These are phyloP conservation scores for Ceratocystis eucalypticola DNA, from an alignment of 2,329 filamentous ascomycete genomes.

Conservation along the genomic window DNA sequence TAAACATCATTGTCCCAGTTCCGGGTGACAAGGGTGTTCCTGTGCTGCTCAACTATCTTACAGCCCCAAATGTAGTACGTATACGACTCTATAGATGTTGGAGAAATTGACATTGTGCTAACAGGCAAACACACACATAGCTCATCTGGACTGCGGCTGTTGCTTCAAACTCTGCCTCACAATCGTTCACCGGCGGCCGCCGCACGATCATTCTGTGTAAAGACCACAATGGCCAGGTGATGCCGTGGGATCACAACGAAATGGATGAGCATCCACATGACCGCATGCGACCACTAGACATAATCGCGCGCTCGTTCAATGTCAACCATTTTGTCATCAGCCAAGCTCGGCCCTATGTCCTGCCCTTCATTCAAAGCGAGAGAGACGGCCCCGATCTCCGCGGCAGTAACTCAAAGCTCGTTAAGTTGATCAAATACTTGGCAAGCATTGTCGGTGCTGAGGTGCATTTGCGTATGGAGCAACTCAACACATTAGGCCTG, in stretches of 20 bases:
- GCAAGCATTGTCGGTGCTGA: constrained; percentile 61
- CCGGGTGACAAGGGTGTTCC: constrained; percentile 62
- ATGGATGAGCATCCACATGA: constrained; percentile 18
- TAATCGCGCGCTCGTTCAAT: constrained; percentile 51
- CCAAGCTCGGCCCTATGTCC: constrained; percentile 78
- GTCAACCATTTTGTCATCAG: constrained; percentile 93
- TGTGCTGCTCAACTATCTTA: constrained; percentile 80
- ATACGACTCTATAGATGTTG: background rate
- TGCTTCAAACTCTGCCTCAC: constrained; percentile 56
- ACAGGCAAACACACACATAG: constrained; percentile 28
- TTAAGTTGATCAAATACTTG: constrained; percentile 43
- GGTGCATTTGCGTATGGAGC: constrained; percentile 64
- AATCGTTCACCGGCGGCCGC: constrained; percentile 51
- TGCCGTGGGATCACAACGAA: constrained; percentile 44
- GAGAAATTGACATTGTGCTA: background rate
- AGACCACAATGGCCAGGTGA: constrained; percentile 55
- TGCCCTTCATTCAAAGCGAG: constrained; percentile 71
- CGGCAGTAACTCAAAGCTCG: constrained; percentile 44
- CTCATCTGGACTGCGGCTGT: constrained; percentile 70
- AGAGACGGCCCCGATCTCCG: constrained; percentile 59
- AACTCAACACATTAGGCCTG: constrained; percentile 64
- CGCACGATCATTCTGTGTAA: constrained; percentile 61
- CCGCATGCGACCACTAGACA: constrained; percentile 18
- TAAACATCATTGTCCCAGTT: constrained; percentile 85
- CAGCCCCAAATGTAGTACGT: constrained; percentile 80